phyloP scores from a whole-genome alignment of 345 rosid genomes.

The Passiflora organensis region DNA sequence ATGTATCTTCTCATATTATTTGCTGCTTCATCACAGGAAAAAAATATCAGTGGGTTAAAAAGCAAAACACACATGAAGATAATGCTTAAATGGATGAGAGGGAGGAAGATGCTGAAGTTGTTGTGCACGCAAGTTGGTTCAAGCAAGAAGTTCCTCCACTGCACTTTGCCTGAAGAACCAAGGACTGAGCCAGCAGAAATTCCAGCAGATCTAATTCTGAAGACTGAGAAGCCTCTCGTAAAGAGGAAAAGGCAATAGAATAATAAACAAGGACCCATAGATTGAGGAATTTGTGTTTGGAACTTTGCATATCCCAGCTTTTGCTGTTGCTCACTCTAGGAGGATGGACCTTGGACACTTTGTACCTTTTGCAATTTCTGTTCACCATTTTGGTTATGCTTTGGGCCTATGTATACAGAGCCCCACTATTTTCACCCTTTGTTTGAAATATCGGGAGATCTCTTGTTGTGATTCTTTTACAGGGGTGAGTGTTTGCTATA shows the following conservation, averaged over 20 bases:
- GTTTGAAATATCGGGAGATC: too few relatives aligned
- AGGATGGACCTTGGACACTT: background rate
- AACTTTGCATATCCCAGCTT: background rate
- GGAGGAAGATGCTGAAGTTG: constrained; percentile 76
- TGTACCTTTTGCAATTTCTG: background rate
- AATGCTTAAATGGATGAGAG: constrained; percentile 97
- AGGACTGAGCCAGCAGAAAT: constrained; percentile 26
- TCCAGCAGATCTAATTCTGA: constrained; percentile 17
- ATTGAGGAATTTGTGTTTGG: background rate
- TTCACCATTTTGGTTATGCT: background rate
- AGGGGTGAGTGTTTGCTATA: too few relatives aligned
- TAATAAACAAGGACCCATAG: constrained; percentile 2
- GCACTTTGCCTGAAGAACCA: constrained; percentile 66
- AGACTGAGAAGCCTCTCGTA: constrained; percentile 23
- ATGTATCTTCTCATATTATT: background rate
- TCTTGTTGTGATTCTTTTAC: too few relatives aligned
- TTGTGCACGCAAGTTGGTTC: constrained; percentile 77
- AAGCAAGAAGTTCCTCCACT: constrained; percentile 67
- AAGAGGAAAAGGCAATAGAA: constrained; percentile 18
- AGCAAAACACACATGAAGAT: constrained; percentile 96
- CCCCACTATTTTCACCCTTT: too few relatives aligned
- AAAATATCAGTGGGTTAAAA: constrained; percentile 55
- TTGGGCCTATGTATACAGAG: too few relatives aligned
- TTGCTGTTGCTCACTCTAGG: constrained; percentile 2
- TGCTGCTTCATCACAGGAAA: constrained; percentile 44